A percentile compares a stretch with the other conserved stretches of the same genome.
Conservation (phyloP, 495 filamentous ascomycete genomes). For the Terfezia claveryi region DNA sequence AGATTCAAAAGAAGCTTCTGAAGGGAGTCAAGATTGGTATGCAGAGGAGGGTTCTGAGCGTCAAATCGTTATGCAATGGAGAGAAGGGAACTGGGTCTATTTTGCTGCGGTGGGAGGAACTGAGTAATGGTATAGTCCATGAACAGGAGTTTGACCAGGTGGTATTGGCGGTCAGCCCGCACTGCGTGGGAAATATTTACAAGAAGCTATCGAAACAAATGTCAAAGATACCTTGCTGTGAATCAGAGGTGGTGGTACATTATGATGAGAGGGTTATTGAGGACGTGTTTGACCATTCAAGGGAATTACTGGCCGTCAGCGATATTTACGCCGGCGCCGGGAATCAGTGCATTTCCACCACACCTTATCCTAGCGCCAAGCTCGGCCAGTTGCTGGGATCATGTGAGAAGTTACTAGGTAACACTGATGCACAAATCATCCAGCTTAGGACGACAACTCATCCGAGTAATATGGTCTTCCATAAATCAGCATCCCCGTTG, state of each 20-base stretch:
- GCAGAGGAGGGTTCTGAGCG: background rate
- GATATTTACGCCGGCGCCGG: background rate
- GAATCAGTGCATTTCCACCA: background rate
- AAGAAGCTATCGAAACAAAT: slow-evolving; percentile 21
- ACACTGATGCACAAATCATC: slow-evolving; percentile 12
- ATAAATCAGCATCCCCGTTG: background rate
- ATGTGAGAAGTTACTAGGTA: too few species aligned
- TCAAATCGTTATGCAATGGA: background rate
- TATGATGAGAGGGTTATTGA: slow-evolving; percentile 16
- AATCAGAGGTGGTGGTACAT: slow-evolving; percentile 27
- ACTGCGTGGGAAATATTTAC: slow-evolving; percentile 25
- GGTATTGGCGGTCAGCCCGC: slow-evolving; percentile 27
- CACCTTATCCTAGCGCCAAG: background rate
- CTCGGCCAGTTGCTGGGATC: background rate
- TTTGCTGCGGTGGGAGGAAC: background rate
- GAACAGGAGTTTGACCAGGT: slow-evolving; percentile 23
- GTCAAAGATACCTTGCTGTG: slow-evolving; percentile 23
- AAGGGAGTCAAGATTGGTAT: slow-evolving; percentile 16
- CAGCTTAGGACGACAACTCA: slow-evolving; percentile 12
- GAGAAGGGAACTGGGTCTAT: background rate
- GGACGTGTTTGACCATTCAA: background rate
- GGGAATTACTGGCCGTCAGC: background rate
- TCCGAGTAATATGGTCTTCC: too few species aligned
- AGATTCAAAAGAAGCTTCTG: slow-evolving; percentile 25
- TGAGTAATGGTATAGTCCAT: background rate